A percentile compares a stretch with the other conserved stretches of the same genome.
These are phyloP conservation scores for Biscogniauxia marginata DNA, from an alignment of 2,329 filamentous ascomycete genomes.

Conservation along the genomic window DNA sequence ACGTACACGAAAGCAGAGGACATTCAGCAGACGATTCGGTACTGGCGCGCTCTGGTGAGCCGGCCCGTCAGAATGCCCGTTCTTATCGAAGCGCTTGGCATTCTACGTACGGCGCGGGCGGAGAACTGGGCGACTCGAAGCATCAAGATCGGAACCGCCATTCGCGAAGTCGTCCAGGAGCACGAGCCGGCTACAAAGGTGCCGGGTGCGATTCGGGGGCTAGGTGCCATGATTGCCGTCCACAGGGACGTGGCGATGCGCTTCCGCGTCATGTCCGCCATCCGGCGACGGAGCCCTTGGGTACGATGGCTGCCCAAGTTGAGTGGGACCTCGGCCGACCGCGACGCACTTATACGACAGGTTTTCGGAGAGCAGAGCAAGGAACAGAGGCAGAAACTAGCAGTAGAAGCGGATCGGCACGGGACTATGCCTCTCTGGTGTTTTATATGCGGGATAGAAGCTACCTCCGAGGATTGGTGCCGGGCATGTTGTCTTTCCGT, in stretches of 20 bases:
- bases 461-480: conserved; percentile 18
- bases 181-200: conserved; percentile 12
- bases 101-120: conserved; percentile 12
- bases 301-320: conserved; percentile 14
- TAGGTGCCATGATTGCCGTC: conserved; percentile 14
- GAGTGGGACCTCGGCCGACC: conserved; percentile 9
- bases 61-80: conserved; percentile 15
- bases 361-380: conserved; percentile 18
- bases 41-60: conserved; percentile 18
- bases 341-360: conserved; percentile 13
- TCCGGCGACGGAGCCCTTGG: conserved; percentile 17
- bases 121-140: conserved; percentile 17
- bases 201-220: conserved; percentile 11
- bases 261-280: conserved; percentile 16
- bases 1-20: conserved; percentile 15
- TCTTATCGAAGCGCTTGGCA: conserved; percentile 18
- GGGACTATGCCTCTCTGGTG: conserved; percentile 16
- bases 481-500: conserved; percentile 16
- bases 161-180: conserved; percentile 14
- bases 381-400: conserved; percentile 8
- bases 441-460: conserved; percentile 19
- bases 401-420: conserved; percentile 9
- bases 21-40: conserved; percentile 17
- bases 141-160: conserved; percentile 14
- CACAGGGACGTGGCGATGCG: conserved; percentile 13